phyloP scores from a whole-genome alignment of 768 basidiomycete species.

The Obba rivulosa region DNA sequence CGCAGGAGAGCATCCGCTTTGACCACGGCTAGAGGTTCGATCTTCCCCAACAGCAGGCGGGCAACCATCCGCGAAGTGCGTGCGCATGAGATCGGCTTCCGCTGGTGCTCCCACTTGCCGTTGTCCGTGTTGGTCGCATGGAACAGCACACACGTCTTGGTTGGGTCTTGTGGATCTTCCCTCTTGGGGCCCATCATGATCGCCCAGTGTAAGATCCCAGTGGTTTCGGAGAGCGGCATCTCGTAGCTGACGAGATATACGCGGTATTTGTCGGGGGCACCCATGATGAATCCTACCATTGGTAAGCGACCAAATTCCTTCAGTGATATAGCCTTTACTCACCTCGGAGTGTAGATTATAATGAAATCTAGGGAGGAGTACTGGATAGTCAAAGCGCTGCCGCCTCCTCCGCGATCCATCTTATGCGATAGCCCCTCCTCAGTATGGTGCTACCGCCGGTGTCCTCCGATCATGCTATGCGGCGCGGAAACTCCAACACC shows the following conservation, averaged over 20 bases:
- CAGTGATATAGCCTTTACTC: no score
- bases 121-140: slow-evolving; percentile 11
- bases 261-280: slow-evolving; percentile 6
- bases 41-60: slow-evolving; percentile 7
- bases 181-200: slow-evolving; percentile 6
- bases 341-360: no score
- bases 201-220: slow-evolving; percentile 7
- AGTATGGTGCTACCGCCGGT: no score
- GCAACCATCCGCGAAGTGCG: slow-evolving; percentile 13
- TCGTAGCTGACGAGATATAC: slow-evolving; percentile 12
- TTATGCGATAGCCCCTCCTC: no score
- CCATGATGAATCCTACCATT: background rate
- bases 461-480: no score
- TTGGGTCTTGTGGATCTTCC: slow-evolving; percentile 6
- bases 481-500: no score
- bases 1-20: slow-evolving; percentile 1
- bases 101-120: slow-evolving; percentile 9
- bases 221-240: background rate
- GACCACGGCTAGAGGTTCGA: background rate
- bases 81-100: slow-evolving; percentile 8
- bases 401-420: no score
- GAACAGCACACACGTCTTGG: slow-evolving; percentile 3
- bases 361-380: no score
- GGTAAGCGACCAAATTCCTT: no score
- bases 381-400: no score